Base-by-base conservation (phyloP, 768 basidiomycete species). In the Russula griseocarnosa region DNA sequence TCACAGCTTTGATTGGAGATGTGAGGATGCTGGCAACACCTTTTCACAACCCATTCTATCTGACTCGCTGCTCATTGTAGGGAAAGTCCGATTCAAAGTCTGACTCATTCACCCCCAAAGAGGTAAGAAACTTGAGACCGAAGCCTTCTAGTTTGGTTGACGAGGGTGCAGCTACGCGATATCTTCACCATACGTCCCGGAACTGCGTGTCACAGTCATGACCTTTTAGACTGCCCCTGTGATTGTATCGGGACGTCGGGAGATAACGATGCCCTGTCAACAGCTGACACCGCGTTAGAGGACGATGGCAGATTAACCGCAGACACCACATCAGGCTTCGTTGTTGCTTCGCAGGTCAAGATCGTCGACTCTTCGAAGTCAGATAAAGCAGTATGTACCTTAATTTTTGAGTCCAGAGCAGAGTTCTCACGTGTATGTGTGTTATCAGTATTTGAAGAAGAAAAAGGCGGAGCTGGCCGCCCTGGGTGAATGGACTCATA, bases 171-270 rank as follows among this genome's bases (percentile, higher is more conserved):
- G 90, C 83, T 98, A 49, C 87, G 87, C 42, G 93, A 95, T 73
- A 91, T 98, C 67, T 98, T 98, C 76, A 87, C 86, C n/a, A 79
- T 97, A 50, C 85, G 94, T 74, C 77, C 80, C 0, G 78, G 86
- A 60, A 94, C 93, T 0, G 76, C 79, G 9, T 95, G 92, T 76
- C 89, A 95, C 65, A 98, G 95, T 1, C 96, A 98, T 70, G 96
- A 98, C 67, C 80, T 98, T 20, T 79, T 98, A 16, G 87, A 84
- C 63, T 98, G 95, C 71, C 78, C 77, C 13, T 96, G 92, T 67
- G 82, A 81, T 51, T 58, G 60, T 13, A 24, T 40, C 3, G 54
- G 44, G 9, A 57, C 26, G 5, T 24, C 55, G 36, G 61, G 32
- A 44, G 56, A 65, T 32, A 36, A 34, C 1, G 52, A 47, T 40